Base-by-base conservation (phyloP, 768 basidiomycete genomes). In the Naganishia antarctica region DNA sequence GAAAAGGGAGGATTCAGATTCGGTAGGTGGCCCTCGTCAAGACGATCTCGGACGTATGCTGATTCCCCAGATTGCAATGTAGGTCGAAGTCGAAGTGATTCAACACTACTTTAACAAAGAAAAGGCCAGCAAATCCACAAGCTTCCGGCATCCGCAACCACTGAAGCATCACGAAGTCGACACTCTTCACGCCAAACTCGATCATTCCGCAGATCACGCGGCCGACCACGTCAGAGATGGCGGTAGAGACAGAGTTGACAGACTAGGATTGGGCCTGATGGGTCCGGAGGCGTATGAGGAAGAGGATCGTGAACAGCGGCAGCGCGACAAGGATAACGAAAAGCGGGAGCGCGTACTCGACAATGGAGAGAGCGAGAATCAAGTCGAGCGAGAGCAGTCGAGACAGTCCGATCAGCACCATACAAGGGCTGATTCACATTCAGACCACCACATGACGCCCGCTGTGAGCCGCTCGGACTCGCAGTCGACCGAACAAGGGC, bases 1-100 rank as follows among this genome's bases (percentile, higher is more conserved):
- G 40, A 81, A 82, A 11, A 71, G 69, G 4, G 83, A 83, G 1
- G 83, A 83, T 4, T 86, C 85, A 25, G 84, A 84, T 63, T 88
- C 89, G 79, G 88, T 89, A 45, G 49, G 71, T 46, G 16, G 83
- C 73, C 57, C 13, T 62, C 44, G 41, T 11, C 7, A 8, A 3
- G 18, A 50, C 16, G 6, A 48, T 40, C 18, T n/a, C n/a, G n/a
- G n/a, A n/a, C n/a, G n/a, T n/a, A n/a, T n/a, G n/a, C n/a, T n/a
- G n/a, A n/a, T n/a, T n/a, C n/a, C n/a, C n/a, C n/a, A n/a, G n/a
- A n/a, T n/a, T n/a, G 23, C 28, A 23, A 16, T 41, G 47, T 66
- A 87, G 85, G 84, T 87, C 58, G 83, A 86, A 43, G 86, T 88
- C 21, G 82, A 85, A 50, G 82, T 87, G 23, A 76, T 85, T 49